phyloP scores from a whole-genome alignment of 2,329 filamentous ascomycete species.

The Epichloe scottii region DNA sequence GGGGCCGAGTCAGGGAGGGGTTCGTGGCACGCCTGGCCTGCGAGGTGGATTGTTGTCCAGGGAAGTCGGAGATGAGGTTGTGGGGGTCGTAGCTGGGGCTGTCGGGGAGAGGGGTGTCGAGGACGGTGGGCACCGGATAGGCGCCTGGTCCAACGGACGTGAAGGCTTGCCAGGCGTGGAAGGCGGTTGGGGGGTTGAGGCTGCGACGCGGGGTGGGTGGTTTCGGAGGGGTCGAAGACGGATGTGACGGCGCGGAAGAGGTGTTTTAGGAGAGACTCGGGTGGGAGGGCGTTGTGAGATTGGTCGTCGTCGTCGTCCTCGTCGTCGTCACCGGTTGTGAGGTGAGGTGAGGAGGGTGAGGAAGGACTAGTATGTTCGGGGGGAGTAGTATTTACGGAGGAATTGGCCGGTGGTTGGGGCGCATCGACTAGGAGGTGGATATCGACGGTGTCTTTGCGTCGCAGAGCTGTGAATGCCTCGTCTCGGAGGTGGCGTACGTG shows the following conservation, averaged over 20 bases:
- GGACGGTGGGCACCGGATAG: constrained; percentile 54
- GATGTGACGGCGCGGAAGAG: constrained; percentile 34
- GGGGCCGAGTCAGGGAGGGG: constrained; percentile 38
- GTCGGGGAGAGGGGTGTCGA: constrained; percentile 37
- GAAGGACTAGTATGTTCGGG: not conserved
- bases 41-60: constrained; percentile 62
- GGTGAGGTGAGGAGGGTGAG: constrained; percentile 5
- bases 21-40: constrained; percentile 53
- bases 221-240: constrained; percentile 25
- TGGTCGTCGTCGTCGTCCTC: not conserved
- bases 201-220: constrained; percentile 18
- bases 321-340: not conserved
- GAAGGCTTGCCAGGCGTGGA: constrained; percentile 36
- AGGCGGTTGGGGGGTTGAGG: constrained; percentile 26
- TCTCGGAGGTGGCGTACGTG: constrained; percentile 67
- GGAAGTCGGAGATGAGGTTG: constrained; percentile 35
- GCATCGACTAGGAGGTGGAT: constrained; percentile 45
- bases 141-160: constrained; percentile 46
- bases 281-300: constrained; percentile 7
- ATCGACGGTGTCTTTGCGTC: constrained; percentile 62
- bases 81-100: constrained; percentile 28
- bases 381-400: constrained; percentile 8
- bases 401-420: constrained; percentile 14
- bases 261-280: constrained; percentile 32
- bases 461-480: constrained; percentile 69